Percentiles rank a stretch among this genome's conserved stretches.
phyloP scores from a whole-genome alignment of 2,329 filamentous ascomycete species.

The Tolypocladium nubicola region DNA sequence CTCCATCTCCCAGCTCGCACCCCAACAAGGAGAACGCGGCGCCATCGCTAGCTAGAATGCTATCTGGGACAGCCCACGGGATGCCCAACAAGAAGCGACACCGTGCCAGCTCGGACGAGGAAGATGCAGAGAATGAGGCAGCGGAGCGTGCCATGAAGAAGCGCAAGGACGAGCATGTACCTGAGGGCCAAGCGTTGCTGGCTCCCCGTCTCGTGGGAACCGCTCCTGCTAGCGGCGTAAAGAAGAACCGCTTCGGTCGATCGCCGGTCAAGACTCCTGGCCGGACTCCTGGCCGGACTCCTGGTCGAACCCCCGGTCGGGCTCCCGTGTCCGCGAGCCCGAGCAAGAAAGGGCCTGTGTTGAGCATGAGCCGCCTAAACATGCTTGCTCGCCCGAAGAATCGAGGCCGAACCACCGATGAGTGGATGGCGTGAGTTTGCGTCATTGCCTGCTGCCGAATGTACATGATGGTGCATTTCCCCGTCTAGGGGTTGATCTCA shows the following conservation, averaged over 20 bases:
- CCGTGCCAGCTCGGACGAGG: slow-evolving; percentile 45
- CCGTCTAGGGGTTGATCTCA: neutral
- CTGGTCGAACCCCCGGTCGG: slow-evolving; percentile 7
- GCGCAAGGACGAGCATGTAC: slow-evolving; percentile 36
- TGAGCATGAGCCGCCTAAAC: slow-evolving; percentile 50
- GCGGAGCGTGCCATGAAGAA: slow-evolving; percentile 47
- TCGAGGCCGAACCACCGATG: slow-evolving; percentile 27
- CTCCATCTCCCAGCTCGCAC: slow-evolving; percentile 18
- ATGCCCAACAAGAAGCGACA: slow-evolving; percentile 57
- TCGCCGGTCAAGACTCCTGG: slow-evolving; percentile 12
- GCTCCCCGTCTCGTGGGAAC: slow-evolving; percentile 33
- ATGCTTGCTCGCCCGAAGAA: slow-evolving; percentile 52
- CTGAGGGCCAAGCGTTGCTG: slow-evolving; percentile 41
- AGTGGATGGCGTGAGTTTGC: neutral
- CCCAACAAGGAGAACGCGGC: slow-evolving; percentile 46
- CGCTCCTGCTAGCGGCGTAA: slow-evolving; percentile 21
- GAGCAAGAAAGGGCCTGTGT: slow-evolving; percentile 38
- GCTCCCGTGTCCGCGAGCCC: slow-evolving; percentile 27
- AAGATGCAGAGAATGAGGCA: slow-evolving; percentile 39
- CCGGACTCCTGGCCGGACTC: slow-evolving; percentile 2
- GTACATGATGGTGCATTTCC: neutral
- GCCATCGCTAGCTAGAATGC: slow-evolving; percentile 23
- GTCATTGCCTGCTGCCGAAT: neutral
- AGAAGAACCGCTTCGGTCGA: slow-evolving; percentile 22
- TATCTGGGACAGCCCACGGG: slow-evolving; percentile 46